Evolutionary conservation across 345 rosid genomes (phyloP).

Genomic region (Boechera stricta): DNA sequence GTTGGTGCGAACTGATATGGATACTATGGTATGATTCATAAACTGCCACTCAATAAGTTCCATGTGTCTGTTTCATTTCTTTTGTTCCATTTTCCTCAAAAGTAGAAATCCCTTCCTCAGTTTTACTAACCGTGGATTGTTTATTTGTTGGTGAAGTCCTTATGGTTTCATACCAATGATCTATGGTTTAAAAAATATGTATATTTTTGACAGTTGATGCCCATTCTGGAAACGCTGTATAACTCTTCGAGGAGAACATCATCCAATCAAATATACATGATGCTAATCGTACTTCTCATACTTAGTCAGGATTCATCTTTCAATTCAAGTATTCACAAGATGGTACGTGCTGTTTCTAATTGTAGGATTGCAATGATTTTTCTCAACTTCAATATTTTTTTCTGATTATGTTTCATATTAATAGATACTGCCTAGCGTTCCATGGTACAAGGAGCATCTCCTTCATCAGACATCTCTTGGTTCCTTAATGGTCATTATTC

Average conservation of each 20-base stretch:
- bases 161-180: conserved; percentile 9
- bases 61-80: conserved; percentile 10
- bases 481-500: conserved; percentile 83
- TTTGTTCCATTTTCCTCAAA: conserved; percentile 10
- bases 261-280: conserved; percentile 94
- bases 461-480: conserved; percentile 98
- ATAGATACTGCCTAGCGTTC: conserved; percentile 84
- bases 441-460: conserved; percentile 97
- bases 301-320: conserved; percentile 98
- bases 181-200: background rate
- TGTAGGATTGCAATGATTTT: conserved; percentile 14
- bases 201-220: conserved; percentile 70
- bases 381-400: conserved; percentile 14
- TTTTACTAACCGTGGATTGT: background rate
- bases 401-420: conserved; percentile 36
- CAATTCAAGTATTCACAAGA: conserved; percentile 90
- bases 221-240: conserved; percentile 89
- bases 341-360: conserved; percentile 56
- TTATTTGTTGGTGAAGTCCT: conserved; percentile 24
- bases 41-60: conserved; percentile 24
- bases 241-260: conserved; percentile 86
- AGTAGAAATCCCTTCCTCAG: conserved; percentile 12
- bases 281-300: conserved; percentile 93
- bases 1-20: conserved; percentile 94
- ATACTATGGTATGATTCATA: conserved; percentile 77